Evolutionary conservation across 1,284 basidiomycete species (phyloP).

Genomic region (Cerioporus squamosus): DNA sequence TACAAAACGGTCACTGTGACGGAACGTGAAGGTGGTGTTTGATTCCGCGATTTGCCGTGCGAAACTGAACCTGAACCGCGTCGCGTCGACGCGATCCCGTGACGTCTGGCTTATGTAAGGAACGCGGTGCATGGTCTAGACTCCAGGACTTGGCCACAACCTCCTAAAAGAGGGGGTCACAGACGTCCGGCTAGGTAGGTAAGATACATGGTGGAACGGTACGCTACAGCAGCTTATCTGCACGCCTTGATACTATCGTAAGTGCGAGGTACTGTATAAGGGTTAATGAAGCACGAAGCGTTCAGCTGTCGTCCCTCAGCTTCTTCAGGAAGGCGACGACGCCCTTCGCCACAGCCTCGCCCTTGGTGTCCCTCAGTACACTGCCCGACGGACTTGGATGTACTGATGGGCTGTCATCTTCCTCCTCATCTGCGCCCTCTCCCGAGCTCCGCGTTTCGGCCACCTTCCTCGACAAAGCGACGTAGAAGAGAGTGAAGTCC

Average conservation of each 20-base stretch:
- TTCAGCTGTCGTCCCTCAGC: constrained; percentile 24
- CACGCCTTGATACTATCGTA: no score
- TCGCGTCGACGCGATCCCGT: constrained; percentile 32
- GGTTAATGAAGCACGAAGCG: not conserved
- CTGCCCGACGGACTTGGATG: constrained; percentile 10
- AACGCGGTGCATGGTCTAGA: constrained; percentile 14
- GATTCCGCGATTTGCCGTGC: constrained; percentile 29
- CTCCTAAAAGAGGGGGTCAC: no score
- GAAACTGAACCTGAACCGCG: constrained; percentile 23
- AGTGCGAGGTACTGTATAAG: not conserved
- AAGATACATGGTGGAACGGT: not conserved
- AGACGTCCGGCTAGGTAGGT: not conserved
- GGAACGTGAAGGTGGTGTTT: constrained; percentile 31
- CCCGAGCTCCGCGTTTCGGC: constrained; percentile 28
- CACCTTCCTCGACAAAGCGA: constrained; percentile 38
- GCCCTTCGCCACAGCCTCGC: constrained; percentile 49
- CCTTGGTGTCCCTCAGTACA: constrained; percentile 39
- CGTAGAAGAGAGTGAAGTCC: constrained; percentile 63
- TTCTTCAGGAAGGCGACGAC: constrained; percentile 56
- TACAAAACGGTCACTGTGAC: constrained; percentile 21
- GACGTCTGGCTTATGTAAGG: constrained; percentile 20
- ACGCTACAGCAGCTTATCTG: not conserved
- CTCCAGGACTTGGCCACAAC: not conserved
- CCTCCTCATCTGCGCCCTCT: constrained; percentile 30
- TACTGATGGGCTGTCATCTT: constrained; percentile 25